Evolutionary conservation across 257 asterid species (phyloP).

Genomic region (Solanum clarkiae): DNA sequence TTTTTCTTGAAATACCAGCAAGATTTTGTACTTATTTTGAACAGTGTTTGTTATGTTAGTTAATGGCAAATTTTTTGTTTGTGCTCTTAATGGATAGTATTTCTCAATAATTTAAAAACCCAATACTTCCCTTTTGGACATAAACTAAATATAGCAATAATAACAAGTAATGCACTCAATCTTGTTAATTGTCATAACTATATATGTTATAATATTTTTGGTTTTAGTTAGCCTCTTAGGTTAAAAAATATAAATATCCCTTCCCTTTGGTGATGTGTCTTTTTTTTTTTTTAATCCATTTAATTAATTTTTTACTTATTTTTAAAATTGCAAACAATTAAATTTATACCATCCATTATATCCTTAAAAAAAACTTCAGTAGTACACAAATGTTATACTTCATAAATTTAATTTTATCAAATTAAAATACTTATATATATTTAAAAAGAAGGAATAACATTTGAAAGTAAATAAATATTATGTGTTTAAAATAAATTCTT

Average conservation of each 20-base stretch:
- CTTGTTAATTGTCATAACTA: background rate
- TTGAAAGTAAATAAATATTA: no score
- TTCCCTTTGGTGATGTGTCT: background rate
- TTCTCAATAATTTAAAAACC: background rate
- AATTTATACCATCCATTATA: background rate
- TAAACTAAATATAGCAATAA: background rate
- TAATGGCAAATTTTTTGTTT: background rate
- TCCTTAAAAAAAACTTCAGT: no score
- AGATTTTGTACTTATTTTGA: background rate
- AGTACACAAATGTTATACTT: background rate
- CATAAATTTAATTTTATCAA: background rate
- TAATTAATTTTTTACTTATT: background rate
- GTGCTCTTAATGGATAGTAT: background rate
- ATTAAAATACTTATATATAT: no score
- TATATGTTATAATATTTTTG: background rate
- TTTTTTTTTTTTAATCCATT: background rate
- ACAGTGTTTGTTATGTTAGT: background rate
- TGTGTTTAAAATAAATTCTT: no score
- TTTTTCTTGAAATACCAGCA: background rate
- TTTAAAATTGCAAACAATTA: background rate
- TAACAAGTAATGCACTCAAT: background rate
- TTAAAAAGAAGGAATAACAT: no score
- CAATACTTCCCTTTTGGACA: background rate
- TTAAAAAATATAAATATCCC: background rate
- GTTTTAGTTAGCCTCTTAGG: background rate